These are phyloP conservation scores for Blastomyces parvus DNA, from an alignment of 2,329 filamentous ascomycete genomes.

Conservation along the genomic window DNA sequence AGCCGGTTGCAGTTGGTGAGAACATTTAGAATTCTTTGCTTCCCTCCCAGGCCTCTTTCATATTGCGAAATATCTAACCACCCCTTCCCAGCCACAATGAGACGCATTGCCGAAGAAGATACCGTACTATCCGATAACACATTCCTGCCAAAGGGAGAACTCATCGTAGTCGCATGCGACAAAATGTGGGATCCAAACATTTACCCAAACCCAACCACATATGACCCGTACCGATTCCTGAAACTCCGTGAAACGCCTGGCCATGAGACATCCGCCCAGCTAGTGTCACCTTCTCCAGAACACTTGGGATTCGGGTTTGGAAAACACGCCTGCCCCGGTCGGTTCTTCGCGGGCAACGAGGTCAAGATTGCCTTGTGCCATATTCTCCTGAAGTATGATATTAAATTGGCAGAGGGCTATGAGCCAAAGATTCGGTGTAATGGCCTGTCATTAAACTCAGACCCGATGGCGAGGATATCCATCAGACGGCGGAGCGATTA, in stretches of 20 bases:
- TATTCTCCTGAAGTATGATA: conserved; percentile 28
- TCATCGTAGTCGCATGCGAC: conserved; percentile 12
- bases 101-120: conserved; percentile 11
- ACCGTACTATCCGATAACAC: conserved; percentile 16
- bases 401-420: conserved; percentile 19
- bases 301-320: conserved; percentile 24
- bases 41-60: conserved; percentile 1
- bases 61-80: conserved; percentile 12
- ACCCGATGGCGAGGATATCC: conserved; percentile 3
- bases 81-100: conserved; percentile 10
- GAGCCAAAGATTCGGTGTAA: not conserved
- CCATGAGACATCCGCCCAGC: conserved; percentile 11
- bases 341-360: conserved; percentile 28
- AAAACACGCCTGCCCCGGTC: conserved; percentile 26
- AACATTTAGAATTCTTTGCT: not conserved
- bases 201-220: conserved; percentile 15
- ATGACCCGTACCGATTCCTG: conserved; percentile 17
- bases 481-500: not conserved
- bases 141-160: conserved; percentile 15
- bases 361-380: conserved; percentile 28
- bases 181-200: conserved; percentile 15
- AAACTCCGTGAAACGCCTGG: conserved; percentile 11
- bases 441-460: conserved; percentile 3
- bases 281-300: conserved; percentile 12
- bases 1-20: conserved; percentile 20